Evolutionary conservation across 1,139 yeast species (phyloP).

Genomic region (Yamadazyma pseudoaaseri): DNA sequence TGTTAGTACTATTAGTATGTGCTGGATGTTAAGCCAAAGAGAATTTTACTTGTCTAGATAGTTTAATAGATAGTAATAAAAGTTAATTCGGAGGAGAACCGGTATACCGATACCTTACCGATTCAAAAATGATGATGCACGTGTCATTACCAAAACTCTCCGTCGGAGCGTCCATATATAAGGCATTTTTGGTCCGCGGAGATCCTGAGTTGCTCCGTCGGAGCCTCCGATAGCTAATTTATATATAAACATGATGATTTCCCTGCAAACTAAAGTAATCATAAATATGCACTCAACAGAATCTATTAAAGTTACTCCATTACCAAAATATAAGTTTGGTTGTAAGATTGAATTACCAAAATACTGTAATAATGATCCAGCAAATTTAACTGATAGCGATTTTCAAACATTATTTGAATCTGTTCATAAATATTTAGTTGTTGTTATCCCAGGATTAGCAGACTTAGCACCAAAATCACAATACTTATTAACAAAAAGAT

Average conservation of each 20-base stretch:
- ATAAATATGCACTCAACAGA: conserved; percentile 20
- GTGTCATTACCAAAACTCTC: too few species aligned
- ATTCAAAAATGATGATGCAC: too few species aligned
- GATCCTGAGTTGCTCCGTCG: conserved; percentile 9
- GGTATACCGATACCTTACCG: too few species aligned
- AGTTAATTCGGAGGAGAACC: too few species aligned
- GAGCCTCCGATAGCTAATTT: conserved; percentile 5
- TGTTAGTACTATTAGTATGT: conserved; percentile 52
- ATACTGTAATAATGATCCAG: conserved; percentile 71
- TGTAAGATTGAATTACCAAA: conserved; percentile 63
- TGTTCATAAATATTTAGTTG: conserved; percentile 63
- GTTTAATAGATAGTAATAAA: too few species aligned
- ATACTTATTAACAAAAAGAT: conserved; percentile 67
- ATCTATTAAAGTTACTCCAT: conserved; percentile 41
- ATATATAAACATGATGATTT: conserved; percentile 1
- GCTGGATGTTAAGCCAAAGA: conserved; percentile 62
- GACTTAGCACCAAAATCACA: conserved; percentile 70
- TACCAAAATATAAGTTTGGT: conserved; percentile 59
- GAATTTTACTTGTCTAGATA: conserved; percentile 43
- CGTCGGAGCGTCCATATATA: conserved; percentile 1
- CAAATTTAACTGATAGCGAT: conserved; percentile 62
- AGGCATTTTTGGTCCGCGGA: too few species aligned
- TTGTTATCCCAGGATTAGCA: conserved; percentile 70
- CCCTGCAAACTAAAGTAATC: too few species aligned
- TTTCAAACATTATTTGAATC: conserved; percentile 63